A percentile compares a stretch with the other conserved stretches of the same genome.
Evolutionary conservation across 805 yeast genomes (phyloP).

Genomic region (Yarrowia alimentaria): DNA sequence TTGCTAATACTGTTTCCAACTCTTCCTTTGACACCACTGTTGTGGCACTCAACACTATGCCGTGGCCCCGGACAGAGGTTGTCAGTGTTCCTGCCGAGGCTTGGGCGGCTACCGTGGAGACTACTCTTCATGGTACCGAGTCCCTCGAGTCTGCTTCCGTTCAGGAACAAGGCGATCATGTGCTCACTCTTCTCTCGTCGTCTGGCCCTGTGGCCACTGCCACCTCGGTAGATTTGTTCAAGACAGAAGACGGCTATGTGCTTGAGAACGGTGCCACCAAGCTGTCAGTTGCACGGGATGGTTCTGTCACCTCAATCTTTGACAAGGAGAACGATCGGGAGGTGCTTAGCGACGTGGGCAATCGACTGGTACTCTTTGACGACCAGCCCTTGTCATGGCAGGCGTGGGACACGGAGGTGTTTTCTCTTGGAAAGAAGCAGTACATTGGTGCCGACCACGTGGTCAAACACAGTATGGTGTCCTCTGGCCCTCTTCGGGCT

Average conservation of each 20-base stretch:
- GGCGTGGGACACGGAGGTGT: slow-evolving; percentile 97
- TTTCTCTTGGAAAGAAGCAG: slow-evolving; percentile 68
- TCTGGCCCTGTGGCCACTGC: background rate
- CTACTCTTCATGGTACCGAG: too few relatives aligned
- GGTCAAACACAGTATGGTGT: slow-evolving; percentile 40
- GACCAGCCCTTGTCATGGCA: slow-evolving; percentile 90
- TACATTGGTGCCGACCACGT: slow-evolving; percentile 46
- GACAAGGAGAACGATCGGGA: slow-evolving; percentile 64
- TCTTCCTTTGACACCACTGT: slow-evolving; percentile 12
- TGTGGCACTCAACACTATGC: slow-evolving; percentile 53
- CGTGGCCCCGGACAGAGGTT: slow-evolving; percentile 60
- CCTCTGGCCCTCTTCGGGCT: slow-evolving; percentile 58
- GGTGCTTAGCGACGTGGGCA: slow-evolving; percentile 67
- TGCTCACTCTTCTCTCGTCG: slow-evolving; percentile 45
- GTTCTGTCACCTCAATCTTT: slow-evolving; percentile 58
- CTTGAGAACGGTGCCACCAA: slow-evolving; percentile 52
- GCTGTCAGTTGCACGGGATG: slow-evolving; percentile 42
- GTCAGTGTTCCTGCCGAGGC: slow-evolving; percentile 40
- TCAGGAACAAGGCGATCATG: slow-evolving; percentile 43
- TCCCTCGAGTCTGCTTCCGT: slow-evolving; percentile 48
- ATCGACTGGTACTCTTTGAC: slow-evolving; percentile 76
- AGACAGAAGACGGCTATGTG: slow-evolving; percentile 6
- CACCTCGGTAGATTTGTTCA: slow-evolving; percentile 4
- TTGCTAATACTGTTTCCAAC: slow-evolving; percentile 30
- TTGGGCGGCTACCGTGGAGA: slow-evolving; percentile 15